Evolutionary conservation across 2,329 filamentous ascomycete genomes (phyloP), one percentile per base, ranked within the genome.

Genomic region (Phyllosticta ampelicida): DNA sequence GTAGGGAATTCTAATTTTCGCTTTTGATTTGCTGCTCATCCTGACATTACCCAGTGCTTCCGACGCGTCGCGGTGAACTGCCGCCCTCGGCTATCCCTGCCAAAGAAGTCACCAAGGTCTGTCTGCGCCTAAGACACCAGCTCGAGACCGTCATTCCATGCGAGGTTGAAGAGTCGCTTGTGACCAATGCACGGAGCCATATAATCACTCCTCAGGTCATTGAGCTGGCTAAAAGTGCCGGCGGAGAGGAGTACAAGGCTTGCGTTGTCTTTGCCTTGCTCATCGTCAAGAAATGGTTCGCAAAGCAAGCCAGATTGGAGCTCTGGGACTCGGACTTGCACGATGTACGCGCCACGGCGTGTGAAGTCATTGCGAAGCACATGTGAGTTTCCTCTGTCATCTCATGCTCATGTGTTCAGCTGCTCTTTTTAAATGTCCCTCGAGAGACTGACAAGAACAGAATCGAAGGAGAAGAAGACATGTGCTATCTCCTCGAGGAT

Each of bases 251-350:
- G 51, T 78, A 92, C 68, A 78, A 77, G 29, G 82, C 86, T 10
- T 96, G 91, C 65, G 87, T 97, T 3, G 87, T 95, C 2, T 96
- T 85, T 71, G 87, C 87, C 63, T 76, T 96, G 58, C 79, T 96
- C 3, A 82, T 95, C 9, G 84, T 83, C 65, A 77, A 85, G 66
- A 78, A 82, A 65, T 87, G 84, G 84, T 97, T 96, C 73, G 85
- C 83, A 68, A 83, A 83, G 61, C 91, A 97, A 74, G 84, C 90
- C 1, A 62, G 79, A 26, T 71, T 85, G 6, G 94, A 99, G 77
- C 82, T 97, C 1, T 99, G 92, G 90, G 92, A 99, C 72, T 85
- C 91, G 6, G 86, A 90, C 60, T 78, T 97, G 48, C 89, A 96
- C 70, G 75, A 85, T 49, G 76, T 94, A 44, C 83, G 92, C 28